Percentiles rank a stretch among this genome's conserved stretches.
Conservation (phyloP, 768 basidiomycete genomes). For the Podaxis sp. region DNA sequence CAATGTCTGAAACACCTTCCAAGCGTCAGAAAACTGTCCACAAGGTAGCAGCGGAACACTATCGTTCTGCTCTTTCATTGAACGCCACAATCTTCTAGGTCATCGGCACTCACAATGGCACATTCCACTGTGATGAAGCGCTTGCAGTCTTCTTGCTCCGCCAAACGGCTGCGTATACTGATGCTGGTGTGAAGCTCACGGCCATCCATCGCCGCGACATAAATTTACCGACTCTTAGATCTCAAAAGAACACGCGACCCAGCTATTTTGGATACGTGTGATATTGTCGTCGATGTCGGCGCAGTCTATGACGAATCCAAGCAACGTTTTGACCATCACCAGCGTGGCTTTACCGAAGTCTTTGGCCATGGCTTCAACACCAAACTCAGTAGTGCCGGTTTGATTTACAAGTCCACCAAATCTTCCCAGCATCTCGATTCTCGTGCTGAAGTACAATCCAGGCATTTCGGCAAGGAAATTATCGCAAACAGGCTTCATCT, state of each 20-base stretch:
- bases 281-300: constrained; percentile 96
- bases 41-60: constrained; percentile 9
- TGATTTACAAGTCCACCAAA: constrained; percentile 84
- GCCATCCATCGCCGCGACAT: background rate
- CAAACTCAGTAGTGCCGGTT: constrained; percentile 88
- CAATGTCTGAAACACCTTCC: constrained; percentile 20
- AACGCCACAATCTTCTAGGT: constrained; percentile 36
- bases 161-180: constrained; percentile 67
- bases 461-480: constrained; percentile 88
- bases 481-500: constrained; percentile 59
- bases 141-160: constrained; percentile 88
- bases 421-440: background rate
- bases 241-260: constrained; percentile 75
- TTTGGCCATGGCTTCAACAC: constrained; percentile 87
- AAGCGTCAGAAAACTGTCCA: constrained; percentile 41
- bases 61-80: background rate
- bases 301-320: constrained; percentile 80
- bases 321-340: constrained; percentile 92
- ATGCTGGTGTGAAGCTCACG: constrained; percentile 51
- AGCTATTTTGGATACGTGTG: constrained; percentile 66
- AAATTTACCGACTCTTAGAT: constrained; percentile 30
- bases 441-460: constrained; percentile 22
- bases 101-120: constrained; percentile 94
- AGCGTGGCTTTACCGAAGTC: constrained; percentile 85
- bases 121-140: constrained; percentile 97